Base-by-base conservation (phyloP, 257 asterid genomes). In the Solanum ahanhuiri region DNA sequence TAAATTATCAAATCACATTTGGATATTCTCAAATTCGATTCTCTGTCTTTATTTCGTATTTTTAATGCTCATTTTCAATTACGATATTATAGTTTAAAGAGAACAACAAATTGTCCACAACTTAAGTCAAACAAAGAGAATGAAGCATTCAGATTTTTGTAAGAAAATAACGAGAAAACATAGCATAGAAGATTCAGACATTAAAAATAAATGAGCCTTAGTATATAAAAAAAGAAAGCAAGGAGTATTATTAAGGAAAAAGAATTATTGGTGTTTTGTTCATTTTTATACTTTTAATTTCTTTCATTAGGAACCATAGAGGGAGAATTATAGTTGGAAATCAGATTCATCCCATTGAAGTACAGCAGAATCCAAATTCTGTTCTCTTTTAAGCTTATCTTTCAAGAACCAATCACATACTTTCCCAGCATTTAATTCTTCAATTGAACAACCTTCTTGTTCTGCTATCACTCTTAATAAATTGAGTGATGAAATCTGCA, bases 401-500 rank as follows among this genome's bases (percentile, higher is more conserved):
- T 95, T 94, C 28, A 95, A 85, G 84, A 95, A 95, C 98, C 98
- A 95, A 90, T 94, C 98, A 87, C 98, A 95, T 9, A 95, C 72
- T 58, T 87, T 93, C 35, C 98, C 98, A 0, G 98, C 98, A 87
- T 95, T 94, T 71, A 95, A 89, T 86, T 95, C 98, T 93, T 93
- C 97, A 4, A 95, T 94, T 23, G 89, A 7, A 83, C 98, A 94
- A 18, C 95, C 97, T 90, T 95, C 98, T 83, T 95, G 95, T 92
- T 95, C 98, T 83, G 93, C 75, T 85, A 95, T 91, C 89, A 95
- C 98, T 89, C 88, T 92, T 86, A 95, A 75, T 85, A 91, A 88
- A 91, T 95, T 95, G 88, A 95, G 77, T 22, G 98, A 95, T n/a
- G 98, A 95, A 86, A 95, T 91, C 97, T 95, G 91, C 71, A 89